These are phyloP conservation scores for Gossypium anomalum DNA, from an alignment of 345 rosid genomes.

Conservation along the genomic window DNA sequence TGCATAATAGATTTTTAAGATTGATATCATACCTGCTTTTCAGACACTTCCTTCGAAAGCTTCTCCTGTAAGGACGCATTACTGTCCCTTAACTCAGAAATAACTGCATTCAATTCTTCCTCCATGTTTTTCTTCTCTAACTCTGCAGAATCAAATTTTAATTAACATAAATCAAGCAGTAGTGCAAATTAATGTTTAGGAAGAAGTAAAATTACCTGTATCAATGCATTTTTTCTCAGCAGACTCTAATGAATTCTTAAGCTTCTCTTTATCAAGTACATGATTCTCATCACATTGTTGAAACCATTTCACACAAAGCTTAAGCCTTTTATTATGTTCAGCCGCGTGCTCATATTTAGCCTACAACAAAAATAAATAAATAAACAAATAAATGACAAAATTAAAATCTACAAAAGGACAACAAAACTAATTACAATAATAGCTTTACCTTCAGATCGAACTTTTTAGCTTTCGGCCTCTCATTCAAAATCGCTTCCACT, in stretches of 20 bases:
- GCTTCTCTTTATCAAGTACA: constrained; percentile 52
- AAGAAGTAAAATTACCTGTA: constrained; percentile 35
- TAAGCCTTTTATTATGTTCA: constrained; percentile 60
- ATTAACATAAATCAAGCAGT: neutral
- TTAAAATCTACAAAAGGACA: neutral
- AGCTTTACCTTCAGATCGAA: constrained; percentile 69
- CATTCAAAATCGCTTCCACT: constrained; percentile 63
- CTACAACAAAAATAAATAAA: constrained; percentile 27
- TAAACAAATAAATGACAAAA: neutral
- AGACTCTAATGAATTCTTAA: constrained; percentile 48
- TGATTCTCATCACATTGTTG: constrained; percentile 57
- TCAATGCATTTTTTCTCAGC: constrained; percentile 50
- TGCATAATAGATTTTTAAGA: neutral
- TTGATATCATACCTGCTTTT: constrained; percentile 51
- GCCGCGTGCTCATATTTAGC: constrained; percentile 52
- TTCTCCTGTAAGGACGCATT: constrained; percentile 47
- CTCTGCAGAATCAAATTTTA: constrained; percentile 32
- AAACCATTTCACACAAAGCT: constrained; percentile 73
- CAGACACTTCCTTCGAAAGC: constrained; percentile 55
- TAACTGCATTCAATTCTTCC: constrained; percentile 32
- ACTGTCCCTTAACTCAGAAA: constrained; percentile 46
- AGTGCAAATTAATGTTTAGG: neutral
- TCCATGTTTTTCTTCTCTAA: constrained; percentile 53
- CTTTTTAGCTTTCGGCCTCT: constrained; percentile 60
- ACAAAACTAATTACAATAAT: too few species aligned